Evolutionary conservation across 2,329 filamentous ascomycete genomes (phyloP), one percentile per base, ranked within the genome.

Genomic region (Claviceps purpurea): DNA sequence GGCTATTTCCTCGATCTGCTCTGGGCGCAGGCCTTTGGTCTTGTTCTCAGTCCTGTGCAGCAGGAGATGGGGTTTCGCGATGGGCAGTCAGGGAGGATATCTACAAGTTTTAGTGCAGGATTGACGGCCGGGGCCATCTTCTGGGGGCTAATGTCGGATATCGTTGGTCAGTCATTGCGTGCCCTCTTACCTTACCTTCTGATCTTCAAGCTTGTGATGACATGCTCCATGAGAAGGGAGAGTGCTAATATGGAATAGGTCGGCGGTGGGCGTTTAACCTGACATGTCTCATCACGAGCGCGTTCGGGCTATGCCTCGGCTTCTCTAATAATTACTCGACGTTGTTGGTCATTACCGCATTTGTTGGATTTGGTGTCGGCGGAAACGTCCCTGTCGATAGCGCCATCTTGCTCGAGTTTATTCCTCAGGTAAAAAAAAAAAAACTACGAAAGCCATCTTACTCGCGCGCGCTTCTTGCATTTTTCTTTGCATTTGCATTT

Each of bases 11-110:
- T 81, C 40, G 78, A 81, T 56, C 62, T 80, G 24, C 65, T 78
- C 47, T 81, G 76, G 75, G 75, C 77, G 3, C 77, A 80, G 56
- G 77, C 74, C 0, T 78, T 81, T 57, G 76, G 76, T 11, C 68
- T 81, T 1, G 70, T 78, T 0, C 61, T 78, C 16, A 72, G 71
- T 10, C 73, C 77, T 6, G 60, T 81, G 52, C 68, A 78, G 57
- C 76, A 79, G 59, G 78, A 81, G 60, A 60, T 81, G 22, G 76
- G 75, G 0, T 79, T 81, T 52, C 73, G 54, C 0, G 52, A 65
- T 26, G 53, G 52, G 13, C 52, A 62, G 51, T 62, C 62, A 1
- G 68, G 68, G 1, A 77, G 77, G 47, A 73, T 81, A n/a, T 75
- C 70, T 8, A 73, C 73, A 0, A 71, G 74, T 4, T 79, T 79